A percentile compares a stretch with the other conserved stretches of the same genome.
Conservation (phyloP, 345 rosid genomes). For the Euclidium syriacum region DNA sequence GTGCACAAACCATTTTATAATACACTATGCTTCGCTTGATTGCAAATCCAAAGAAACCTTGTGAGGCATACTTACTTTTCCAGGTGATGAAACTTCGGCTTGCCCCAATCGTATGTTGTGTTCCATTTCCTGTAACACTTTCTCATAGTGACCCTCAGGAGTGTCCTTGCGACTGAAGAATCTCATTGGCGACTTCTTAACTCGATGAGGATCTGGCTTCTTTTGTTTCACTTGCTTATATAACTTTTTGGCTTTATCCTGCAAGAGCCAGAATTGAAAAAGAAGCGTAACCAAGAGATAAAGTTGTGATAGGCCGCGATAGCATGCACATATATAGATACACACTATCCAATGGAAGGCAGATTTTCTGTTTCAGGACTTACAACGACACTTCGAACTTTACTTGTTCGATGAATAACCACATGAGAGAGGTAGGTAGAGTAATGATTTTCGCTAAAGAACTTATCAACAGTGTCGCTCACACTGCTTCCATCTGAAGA, state of each 20-base stretch:
- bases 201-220: conserved; percentile 44
- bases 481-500: conserved; percentile 60
- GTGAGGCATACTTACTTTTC: conserved; percentile 55
- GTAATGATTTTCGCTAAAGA: conserved; percentile 62
- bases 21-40: background rate
- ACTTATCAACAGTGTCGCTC: conserved; percentile 73
- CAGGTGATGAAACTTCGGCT: conserved; percentile 58
- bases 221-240: conserved; percentile 42
- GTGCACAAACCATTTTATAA: background rate
- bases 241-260: conserved; percentile 57
- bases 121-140: conserved; percentile 56
- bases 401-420: conserved; percentile 74
- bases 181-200: conserved; percentile 37
- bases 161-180: conserved; percentile 47
- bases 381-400: conserved; percentile 65
- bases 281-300: conserved; percentile 9
- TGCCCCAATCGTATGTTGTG: conserved; percentile 60
- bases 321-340: conserved; percentile 5
- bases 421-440: conserved; percentile 73
- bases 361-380: conserved; percentile 21
- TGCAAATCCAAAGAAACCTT: background rate
- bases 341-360: background rate
- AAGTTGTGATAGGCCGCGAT: background rate
- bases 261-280: conserved; percentile 15
- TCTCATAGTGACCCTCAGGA: conserved; percentile 66